Percentiles rank a stretch among this genome's conserved stretches.
Evolutionary conservation across 257 asterid species (phyloP).

Genomic region (Haberlea rhodopensis): DNA sequence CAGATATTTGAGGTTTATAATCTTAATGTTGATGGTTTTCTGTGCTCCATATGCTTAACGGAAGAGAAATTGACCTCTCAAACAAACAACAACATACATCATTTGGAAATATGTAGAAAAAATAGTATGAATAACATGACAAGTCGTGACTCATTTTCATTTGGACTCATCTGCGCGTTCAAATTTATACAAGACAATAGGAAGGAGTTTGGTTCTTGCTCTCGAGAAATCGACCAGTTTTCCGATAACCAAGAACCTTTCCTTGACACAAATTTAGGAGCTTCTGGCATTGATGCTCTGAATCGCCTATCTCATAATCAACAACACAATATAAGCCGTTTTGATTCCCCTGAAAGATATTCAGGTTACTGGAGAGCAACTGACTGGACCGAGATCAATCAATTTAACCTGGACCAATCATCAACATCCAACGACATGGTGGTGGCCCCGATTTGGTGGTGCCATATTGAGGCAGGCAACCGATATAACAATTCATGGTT

Average conservation of each 20-base stretch:
- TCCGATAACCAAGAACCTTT: not conserved
- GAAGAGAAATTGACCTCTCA: no score
- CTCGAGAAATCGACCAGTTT: constrained; percentile 19
- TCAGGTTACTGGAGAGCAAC: constrained; percentile 43
- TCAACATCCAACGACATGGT: no score
- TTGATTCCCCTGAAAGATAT: constrained; percentile 30
- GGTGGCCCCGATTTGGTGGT: constrained; percentile 59
- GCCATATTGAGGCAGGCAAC: constrained; percentile 42
- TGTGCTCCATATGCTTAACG: no score
- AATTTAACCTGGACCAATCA: no score
- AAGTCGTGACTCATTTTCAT: constrained; percentile 39
- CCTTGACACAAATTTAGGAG: constrained; percentile 16
- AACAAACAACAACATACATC: no score
- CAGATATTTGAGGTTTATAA: no score
- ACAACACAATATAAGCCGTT: constrained; percentile 24
- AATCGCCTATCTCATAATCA: constrained; percentile 21
- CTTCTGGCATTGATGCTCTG: constrained; percentile 17
- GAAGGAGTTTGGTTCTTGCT: constrained; percentile 23
- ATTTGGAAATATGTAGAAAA: no score
- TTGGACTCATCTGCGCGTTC: constrained; percentile 49
- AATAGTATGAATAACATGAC: constrained; percentile 34
- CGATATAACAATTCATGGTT: constrained; percentile 38
- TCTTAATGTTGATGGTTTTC: no score
- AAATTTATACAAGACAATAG: constrained; percentile 34
- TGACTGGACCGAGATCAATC: constrained; percentile 45